Conservation (phyloP, 2,329 filamentous ascomycete genomes). For the Pochonia chlamydosporia region DNA sequence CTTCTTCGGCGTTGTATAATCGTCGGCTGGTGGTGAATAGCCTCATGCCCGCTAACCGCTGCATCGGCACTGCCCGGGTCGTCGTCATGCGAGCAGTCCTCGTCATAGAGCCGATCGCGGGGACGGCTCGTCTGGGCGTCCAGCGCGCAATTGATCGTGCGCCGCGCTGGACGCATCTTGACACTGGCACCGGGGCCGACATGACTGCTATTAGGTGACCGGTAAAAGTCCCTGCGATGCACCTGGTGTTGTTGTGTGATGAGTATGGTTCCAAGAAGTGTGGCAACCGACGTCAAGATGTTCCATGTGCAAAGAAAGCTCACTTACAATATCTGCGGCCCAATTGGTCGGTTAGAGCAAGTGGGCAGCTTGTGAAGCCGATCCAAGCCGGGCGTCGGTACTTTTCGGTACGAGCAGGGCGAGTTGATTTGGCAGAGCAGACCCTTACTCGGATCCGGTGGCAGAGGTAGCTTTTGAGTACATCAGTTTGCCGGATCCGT, state of each 20-base stretch:
- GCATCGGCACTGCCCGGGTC: slow-evolving; percentile 14
- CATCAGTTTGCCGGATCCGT: no score
- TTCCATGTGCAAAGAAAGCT: slow-evolving; percentile 1
- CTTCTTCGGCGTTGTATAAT: slow-evolving; percentile 15
- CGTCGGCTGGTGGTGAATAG: slow-evolving; percentile 30
- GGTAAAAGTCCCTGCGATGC: neutral
- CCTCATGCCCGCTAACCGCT: slow-evolving; percentile 19
- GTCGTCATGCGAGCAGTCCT: slow-evolving; percentile 12
- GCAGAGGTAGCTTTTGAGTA: no score
- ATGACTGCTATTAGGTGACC: slow-evolving; percentile 18
- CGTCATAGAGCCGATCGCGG: slow-evolving; percentile 14
- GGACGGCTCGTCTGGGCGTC: slow-evolving; percentile 19
- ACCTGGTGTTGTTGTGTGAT: neutral
- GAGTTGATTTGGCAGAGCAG: no score
- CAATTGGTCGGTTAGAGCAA: slow-evolving; percentile 14
- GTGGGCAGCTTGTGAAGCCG: slow-evolving; percentile 10
- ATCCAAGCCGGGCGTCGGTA: slow-evolving; percentile 10
- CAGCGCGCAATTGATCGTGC: slow-evolving; percentile 25
- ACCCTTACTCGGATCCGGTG: no score
- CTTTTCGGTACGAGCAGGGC: neutral
- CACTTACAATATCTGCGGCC: slow-evolving; percentile 10
- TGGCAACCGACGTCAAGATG: neutral
- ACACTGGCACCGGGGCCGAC: slow-evolving; percentile 31
- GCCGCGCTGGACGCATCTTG: slow-evolving; percentile 33
- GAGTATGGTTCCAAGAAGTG: neutral